Base-by-base conservation (phyloP, 2,329 filamentous ascomycete species). In the Lasiodiplodia gonubiensis region DNA sequence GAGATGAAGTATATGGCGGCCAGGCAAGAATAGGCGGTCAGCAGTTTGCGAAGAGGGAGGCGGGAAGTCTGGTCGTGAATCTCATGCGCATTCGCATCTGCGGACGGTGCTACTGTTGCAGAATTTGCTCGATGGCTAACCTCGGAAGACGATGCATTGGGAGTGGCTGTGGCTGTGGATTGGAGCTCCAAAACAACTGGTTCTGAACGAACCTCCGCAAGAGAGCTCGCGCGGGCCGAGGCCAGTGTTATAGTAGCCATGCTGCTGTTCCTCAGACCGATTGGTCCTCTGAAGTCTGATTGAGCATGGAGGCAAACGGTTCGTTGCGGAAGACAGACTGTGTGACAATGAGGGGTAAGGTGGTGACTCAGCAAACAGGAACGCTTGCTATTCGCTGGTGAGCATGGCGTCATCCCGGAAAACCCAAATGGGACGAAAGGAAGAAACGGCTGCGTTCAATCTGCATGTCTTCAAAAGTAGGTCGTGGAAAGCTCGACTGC, bases 1-100 rank as follows among this genome's bases (percentile, higher is more conserved):
- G 55, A 48, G 23, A 60, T 48, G 25, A 60, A 48, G 55, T 60
- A 60, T 39, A 60, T 48, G 37, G 55, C 39, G 23, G 55, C 55
- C 3, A 60, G 37, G 55, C 55, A 60, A 25, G 27, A 27, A 16
- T 60, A 60, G 37, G 55, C 55, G 25, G 55, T 27, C 4, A 48
- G 39, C 0, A 60, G 18, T 7, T 42, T 39, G n/a, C 39, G 25
- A 10, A 60, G 27, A 2, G 55, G 55, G 23, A 60, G 39, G 23
- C 55, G 55, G 0, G 55, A 60, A 14, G 55, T 60, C 12, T 60
- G 55, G 21, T 60, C 55, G 39, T 60, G 39, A 16, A 60, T 46
- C 16, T 48, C 23, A 7, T 60, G 21, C 7, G 14, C 10, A 18
- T 2, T 48, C 8, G 7, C 11, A n/a, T n/a, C 2, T 33, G 55